Base-by-base conservation (phyloP, 1,284 basidiomycete species). In the Kwoniella shivajii region DNA sequence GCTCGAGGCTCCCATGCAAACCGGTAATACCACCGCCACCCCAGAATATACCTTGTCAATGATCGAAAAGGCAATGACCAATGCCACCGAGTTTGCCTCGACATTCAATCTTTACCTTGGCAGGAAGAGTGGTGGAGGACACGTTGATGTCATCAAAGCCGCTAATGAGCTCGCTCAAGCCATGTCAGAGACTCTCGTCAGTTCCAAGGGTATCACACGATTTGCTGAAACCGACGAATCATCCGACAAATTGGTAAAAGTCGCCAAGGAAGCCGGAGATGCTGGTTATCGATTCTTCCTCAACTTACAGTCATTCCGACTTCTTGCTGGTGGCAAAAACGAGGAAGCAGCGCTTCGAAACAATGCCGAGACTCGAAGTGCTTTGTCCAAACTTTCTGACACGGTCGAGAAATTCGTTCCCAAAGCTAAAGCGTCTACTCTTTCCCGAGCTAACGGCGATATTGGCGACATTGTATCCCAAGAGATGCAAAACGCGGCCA, bases 1-100 rank as follows among this genome's bases (percentile, higher is more conserved):
- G 78, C 84, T 99, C 50, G 95, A 99, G 78, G 94, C 94, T 6
- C 92, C 93, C 9, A 88, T 90, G 39, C 89, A 93, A 67, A 87
- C 88, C 6, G 96, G 95, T 41, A 98, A 98, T 80, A 85, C 89
- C 62, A 95, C 90, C 65, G 93, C 95, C 7, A 99, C 96, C 0
- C 95, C 96, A 14, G 94, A 97, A 74, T 99, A 98, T 75, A 96
- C 94, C 0, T 81, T 98, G 24, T 98, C 96, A 10, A 93, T 99
- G 88, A 92, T 99, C 69, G 96, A 99, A 77, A 98, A 98, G 81
- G 89, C 92, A 4, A 82, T 88, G 75, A 91, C 90, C 69, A 94
- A 90, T 68, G 90, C 92, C 16, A 98, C 88, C 59, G 95, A 99
- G 74, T 99, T 99, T 73, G 93, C 94, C 11, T 90, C 90, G 22